A percentile compares a stretch with the other conserved stretches of the same genome.
These are phyloP conservation scores for Fraxinus greggii DNA, from an alignment of 305 asterid species.

Conservation along the genomic window DNA sequence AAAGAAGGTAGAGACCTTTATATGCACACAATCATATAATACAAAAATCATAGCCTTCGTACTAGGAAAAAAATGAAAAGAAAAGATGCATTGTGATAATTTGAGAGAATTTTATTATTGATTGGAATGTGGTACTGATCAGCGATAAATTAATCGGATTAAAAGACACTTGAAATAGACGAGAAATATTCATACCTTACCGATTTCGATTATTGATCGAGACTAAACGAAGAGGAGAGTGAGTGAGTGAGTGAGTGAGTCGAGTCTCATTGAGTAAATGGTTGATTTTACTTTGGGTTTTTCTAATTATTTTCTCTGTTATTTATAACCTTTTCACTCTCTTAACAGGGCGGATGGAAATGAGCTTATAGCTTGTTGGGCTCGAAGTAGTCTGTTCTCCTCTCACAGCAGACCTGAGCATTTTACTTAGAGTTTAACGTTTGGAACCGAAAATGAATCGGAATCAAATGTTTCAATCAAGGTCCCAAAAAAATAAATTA, in stretches of 20 bases:
- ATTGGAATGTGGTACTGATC: background rate
- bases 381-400: too few species aligned
- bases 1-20: background rate
- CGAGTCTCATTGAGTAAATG: background rate
- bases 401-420: too few species aligned
- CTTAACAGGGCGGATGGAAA: background rate
- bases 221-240: background rate
- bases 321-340: background rate
- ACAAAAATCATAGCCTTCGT: background rate
- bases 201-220: background rate
- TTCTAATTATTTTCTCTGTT: background rate
- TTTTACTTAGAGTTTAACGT: too few species aligned
- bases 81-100: background rate
- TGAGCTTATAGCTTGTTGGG: background rate
- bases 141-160: background rate
- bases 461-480: too few species aligned
- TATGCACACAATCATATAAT: background rate
- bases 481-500: too few species aligned
- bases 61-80: background rate
- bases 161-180: background rate
- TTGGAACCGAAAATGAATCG: too few species aligned
- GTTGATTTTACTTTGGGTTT: background rate
- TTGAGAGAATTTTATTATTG: background rate
- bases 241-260: background rate
- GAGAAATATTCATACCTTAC: background rate